Percentiles rank a stretch among this genome's conserved stretches.
Conservation (phyloP, 2,329 filamentous ascomycete genomes). For the Gliomastix tumulicola region DNA sequence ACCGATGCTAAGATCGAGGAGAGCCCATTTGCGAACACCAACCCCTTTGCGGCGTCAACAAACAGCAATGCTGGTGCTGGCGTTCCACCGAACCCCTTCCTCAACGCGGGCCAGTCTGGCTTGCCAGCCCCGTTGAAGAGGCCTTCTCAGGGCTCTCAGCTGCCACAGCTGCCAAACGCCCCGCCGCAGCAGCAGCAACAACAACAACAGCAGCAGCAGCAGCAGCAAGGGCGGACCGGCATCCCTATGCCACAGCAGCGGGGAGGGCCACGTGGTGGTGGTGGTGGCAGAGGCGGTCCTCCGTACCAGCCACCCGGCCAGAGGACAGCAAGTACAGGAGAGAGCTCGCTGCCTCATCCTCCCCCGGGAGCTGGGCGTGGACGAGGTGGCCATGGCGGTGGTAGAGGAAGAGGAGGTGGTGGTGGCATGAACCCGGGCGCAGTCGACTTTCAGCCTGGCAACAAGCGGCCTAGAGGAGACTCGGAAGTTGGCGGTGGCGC, state of each 20-base stretch:
- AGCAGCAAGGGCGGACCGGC: constrained; percentile 20
- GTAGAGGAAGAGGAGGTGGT: constrained; percentile 27
- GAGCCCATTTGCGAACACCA: too few species aligned
- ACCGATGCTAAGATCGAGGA: too few species aligned
- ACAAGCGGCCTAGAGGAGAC: constrained; percentile 51
- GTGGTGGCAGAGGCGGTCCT: constrained; percentile 26
- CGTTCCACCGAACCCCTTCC: too few species aligned
- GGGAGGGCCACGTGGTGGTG: constrained; percentile 29
- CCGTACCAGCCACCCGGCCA: constrained; percentile 28
- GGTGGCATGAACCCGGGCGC: constrained; percentile 40
- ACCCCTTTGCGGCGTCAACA: too few species aligned
- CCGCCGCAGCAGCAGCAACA: constrained; percentile 7
- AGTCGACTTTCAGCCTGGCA: constrained; percentile 50
- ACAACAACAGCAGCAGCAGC: constrained; percentile 11
- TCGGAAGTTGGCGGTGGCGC: constrained; percentile 31
- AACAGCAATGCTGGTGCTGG: too few species aligned
- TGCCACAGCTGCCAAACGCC: too few species aligned
- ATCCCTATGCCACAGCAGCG: constrained; percentile 34
- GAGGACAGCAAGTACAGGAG: constrained; percentile 23
- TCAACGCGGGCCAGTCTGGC: too few species aligned
- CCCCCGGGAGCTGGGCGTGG: constrained; percentile 13
- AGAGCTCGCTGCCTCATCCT: constrained; percentile 20
- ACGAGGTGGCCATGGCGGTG: constrained; percentile 33
- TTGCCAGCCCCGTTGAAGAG: too few species aligned
- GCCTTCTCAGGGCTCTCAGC: too few species aligned